Evolutionary conservation across 345 rosid genomes (phyloP).

Genomic region (Cardamine occulta): DNA sequence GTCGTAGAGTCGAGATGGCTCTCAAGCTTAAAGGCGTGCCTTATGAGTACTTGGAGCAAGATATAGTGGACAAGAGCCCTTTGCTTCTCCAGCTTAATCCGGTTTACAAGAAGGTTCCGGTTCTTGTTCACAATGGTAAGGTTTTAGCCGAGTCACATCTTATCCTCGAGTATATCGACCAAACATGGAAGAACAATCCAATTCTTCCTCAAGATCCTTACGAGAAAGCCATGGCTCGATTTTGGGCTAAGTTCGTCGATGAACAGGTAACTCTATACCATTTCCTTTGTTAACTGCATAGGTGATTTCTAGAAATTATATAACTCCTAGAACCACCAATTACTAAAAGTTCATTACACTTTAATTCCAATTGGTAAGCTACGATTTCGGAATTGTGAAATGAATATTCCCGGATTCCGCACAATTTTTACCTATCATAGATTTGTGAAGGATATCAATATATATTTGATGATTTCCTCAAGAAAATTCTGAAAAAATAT

Average conservation of each 20-base stretch:
- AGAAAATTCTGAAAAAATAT: background rate
- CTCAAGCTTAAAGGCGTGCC: slow-evolving; percentile 50
- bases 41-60: slow-evolving; percentile 48
- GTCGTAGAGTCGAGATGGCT: slow-evolving; percentile 48
- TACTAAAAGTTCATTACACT: background rate
- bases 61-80: slow-evolving; percentile 46
- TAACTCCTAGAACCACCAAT: background rate
- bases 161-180: slow-evolving; percentile 56
- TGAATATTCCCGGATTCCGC: background rate
- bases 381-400: background rate
- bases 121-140: slow-evolving; percentile 52
- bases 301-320: background rate
- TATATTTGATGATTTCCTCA: background rate
- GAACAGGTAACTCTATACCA: slow-evolving; percentile 38
- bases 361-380: background rate
- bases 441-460: too few relatives aligned
- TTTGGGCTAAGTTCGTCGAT: slow-evolving; percentile 53
- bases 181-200: slow-evolving; percentile 51
- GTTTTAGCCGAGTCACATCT: slow-evolving; percentile 45
- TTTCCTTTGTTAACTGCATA: background rate
- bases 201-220: slow-evolving; percentile 51
- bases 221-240: slow-evolving; percentile 48
- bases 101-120: slow-evolving; percentile 51
- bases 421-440: background rate
- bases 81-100: slow-evolving; percentile 48